Percentiles rank a stretch among this genome's conserved stretches.
Conservation (phyloP, 257 asterid genomes). For the Solanum tarapatanum region DNA sequence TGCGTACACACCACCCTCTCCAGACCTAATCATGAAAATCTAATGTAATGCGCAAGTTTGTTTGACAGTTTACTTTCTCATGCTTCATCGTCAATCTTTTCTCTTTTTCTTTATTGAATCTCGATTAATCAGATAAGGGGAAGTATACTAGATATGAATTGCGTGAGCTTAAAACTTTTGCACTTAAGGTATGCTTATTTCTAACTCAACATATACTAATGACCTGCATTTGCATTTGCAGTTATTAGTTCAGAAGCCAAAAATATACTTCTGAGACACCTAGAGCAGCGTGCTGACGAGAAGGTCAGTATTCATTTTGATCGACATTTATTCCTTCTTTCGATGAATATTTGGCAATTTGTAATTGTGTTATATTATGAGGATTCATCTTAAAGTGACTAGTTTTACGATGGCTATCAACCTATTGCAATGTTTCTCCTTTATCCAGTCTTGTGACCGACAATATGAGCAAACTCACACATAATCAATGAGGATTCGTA, state of each 20-base stretch:
- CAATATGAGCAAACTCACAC: not conserved
- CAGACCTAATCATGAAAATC: not conserved
- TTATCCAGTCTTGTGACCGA: not conserved
- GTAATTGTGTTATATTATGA: not conserved
- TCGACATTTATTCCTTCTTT: not conserved
- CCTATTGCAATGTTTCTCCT: not conserved
- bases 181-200: not conserved
- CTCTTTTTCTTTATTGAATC: not conserved
- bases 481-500: not conserved
- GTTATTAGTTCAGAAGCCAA: constrained; percentile 28
- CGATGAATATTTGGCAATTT: not conserved
- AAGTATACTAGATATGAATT: not conserved
- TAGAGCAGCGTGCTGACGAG: constrained; percentile 26
- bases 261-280: constrained; percentile 25
- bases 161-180: not conserved
- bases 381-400: not conserved
- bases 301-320: constrained; percentile 15
- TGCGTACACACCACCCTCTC: not conserved
- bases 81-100: not conserved
- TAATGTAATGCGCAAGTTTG: not conserved
- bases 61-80: not conserved
- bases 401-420: not conserved
- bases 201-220: not conserved
- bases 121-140: not conserved
- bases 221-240: constrained; percentile 1